Base-by-base conservation (phyloP, 2,329 filamentous ascomycete species). In the Penicillium aurantiogriseum region DNA sequence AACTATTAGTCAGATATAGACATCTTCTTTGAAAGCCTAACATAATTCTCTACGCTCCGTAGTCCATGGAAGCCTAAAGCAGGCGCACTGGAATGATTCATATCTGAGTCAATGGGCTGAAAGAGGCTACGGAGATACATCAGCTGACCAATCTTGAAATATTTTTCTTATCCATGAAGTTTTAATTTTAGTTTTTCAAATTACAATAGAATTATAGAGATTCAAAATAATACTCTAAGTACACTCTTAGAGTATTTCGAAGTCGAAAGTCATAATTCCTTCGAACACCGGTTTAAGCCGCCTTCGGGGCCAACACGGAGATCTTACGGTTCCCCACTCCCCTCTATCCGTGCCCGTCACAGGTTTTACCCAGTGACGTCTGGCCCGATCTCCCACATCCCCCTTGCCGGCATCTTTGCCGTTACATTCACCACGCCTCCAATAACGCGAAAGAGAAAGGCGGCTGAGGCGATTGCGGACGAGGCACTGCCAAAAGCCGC, bases 401-500 rank as follows among this genome's bases (percentile, higher is more conserved):
- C 15, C 35, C 31, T 29, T 53, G 19, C 17, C 39, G 64, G 63
- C 63, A 62, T n/a, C 10, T 51, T 47, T 60, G 63, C 62, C 65
- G 60, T 48, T 44, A 49, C 52, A 39, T 73, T 72, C 81, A 83
- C 74, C 73, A 83, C 81, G 81, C 77, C 80, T 79, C 78, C 80
- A 68, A 74, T 72, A 71, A 74, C 75, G 57, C 80, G 74, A 67
- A 83, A 83, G 72, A 76, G 81, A 71, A 83, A 81, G 76, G 80
- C 80, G 72, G 74, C 74, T 71, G 79, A 81, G 74, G 77, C 71
- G 67, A 69, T 69, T 63, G 61, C 68, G 58, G 58, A 63, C 61
- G 57, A 63, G 56, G 61, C 62, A 60, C 59, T 54, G 53, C 54
- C 62, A 62, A 59, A 65, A 66, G 63, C 69, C 67, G 67, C 69